Evolutionary conservation across 2,329 filamentous ascomycete genomes (phyloP), one percentile per base, ranked within the genome.

Genomic region (Sordariomycetes sp.): DNA sequence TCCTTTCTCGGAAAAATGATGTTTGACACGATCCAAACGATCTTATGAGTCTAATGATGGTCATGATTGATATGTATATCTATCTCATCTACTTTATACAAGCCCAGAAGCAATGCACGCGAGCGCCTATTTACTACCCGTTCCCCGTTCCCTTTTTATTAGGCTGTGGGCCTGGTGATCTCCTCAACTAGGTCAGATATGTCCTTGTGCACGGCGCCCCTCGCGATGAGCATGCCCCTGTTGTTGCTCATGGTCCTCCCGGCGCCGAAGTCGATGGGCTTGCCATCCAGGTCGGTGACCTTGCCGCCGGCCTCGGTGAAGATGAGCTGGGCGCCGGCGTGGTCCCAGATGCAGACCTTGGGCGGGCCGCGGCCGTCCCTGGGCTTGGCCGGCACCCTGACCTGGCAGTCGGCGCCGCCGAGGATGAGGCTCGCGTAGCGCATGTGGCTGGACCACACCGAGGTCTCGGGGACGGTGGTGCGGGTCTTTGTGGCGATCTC

Each of bases 311-410:
- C 54, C 50, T 76, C 72, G 36, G 69, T 64, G 36, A 72, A 68
- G 20, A 75, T 54, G 37, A 76, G 53, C 61, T 75, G 72, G 2
- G 70, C 70, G 6, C 71, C 72, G 0, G 71, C 71, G 40, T 76
- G 72, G 40, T 76, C 72, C 72, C 71, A 63, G 24, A 60, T 45
- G 33, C 48, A 55, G 36, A 55, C 52, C 23, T 39, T 41, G 14
- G 43, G 37, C 15, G 18, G 5, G n/a, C 25, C n/a, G n/a, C n/a
- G n/a, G n/a, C n/a, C 19, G 24, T 6, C 6, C 32, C 34, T 12
- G 27, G 27, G 2, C 35, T 36, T 12, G 42, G 34, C 9, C 51
- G 55, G 10, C 14, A 58, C 42, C 6, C 58, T 49, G 17, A 62
- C 36, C 32, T 56, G 50, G 19, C 57, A 37, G 39, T 59, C 51